Evolutionary conservation across 371 early-diverging fungal species (phyloP).

Genomic region (Globomyces sp.): DNA sequence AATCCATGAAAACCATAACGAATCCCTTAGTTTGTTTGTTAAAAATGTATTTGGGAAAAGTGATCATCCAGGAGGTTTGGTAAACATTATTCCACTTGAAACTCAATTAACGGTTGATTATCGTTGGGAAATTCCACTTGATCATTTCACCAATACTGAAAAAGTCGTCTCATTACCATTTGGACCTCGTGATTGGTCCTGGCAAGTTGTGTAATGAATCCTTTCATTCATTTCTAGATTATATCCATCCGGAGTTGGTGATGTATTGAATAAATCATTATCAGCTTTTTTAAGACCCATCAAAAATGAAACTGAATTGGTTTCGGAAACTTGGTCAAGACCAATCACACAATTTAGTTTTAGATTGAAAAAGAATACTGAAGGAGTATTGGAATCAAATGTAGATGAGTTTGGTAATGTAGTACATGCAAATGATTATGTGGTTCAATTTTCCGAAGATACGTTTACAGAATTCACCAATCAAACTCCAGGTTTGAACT

Average conservation of each 20-base stretch:
- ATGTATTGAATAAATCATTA: constrained; percentile 21
- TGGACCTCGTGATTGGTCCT: constrained; percentile 42
- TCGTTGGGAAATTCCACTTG: constrained; percentile 26
- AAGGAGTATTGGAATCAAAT: background rate
- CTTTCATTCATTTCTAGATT: constrained; percentile 4
- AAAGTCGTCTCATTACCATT: constrained; percentile 46
- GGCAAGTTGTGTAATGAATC: constrained; percentile 34
- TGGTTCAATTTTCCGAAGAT: constrained; percentile 12
- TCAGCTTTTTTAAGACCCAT: constrained; percentile 39
- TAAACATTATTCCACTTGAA: constrained; percentile 21
- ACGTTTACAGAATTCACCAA: constrained; percentile 16
- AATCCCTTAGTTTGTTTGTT: background rate
- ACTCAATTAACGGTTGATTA: constrained; percentile 29
- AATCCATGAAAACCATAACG: too few species aligned
- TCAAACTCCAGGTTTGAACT: constrained; percentile 4
- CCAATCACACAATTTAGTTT: constrained; percentile 24
- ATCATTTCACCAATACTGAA: constrained; percentile 24
- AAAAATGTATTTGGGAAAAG: constrained; percentile 12
- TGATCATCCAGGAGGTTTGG: constrained; percentile 21
- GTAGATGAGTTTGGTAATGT: background rate
- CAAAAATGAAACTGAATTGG: constrained; percentile 25
- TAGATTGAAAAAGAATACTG: constrained; percentile 1
- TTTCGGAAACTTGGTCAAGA: constrained; percentile 37
- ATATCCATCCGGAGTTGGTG: constrained; percentile 38
- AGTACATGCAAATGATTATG: background rate